A percentile compares a stretch with the other conserved stretches of the same genome.
phyloP scores from a whole-genome alignment of 2,329 filamentous ascomycete species.

The Xylariaceae sp. region DNA sequence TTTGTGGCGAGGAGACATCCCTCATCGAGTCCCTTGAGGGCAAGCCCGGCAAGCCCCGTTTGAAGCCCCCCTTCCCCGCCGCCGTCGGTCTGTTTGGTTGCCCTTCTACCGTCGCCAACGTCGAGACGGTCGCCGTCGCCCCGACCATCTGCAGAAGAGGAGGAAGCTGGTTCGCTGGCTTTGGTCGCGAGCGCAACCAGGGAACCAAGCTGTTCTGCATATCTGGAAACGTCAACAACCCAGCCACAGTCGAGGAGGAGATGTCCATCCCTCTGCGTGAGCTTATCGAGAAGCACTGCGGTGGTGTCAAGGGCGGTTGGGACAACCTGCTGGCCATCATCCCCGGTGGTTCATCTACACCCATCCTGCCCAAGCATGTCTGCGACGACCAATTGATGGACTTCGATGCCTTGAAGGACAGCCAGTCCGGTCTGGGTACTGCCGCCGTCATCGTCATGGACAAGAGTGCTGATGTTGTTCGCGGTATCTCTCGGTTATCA shows the following conservation, averaged over 20 bases:
- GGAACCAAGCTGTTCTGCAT: conserved; percentile 99
- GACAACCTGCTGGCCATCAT: conserved; percentile 96
- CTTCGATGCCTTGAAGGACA: conserved; percentile 97
- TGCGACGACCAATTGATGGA: conserved; percentile 99
- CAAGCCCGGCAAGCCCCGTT: conserved; percentile 95
- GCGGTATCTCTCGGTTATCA: conserved; percentile 86
- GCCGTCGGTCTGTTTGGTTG: conserved; percentile 97
- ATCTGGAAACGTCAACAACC: conserved; percentile 98
- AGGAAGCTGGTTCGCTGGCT: conserved; percentile 86
- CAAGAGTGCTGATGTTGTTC: conserved; percentile 93
- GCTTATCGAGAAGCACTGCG: conserved; percentile 97
- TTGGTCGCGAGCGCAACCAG: conserved; percentile 93
- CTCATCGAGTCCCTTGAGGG: conserved; percentile 97
- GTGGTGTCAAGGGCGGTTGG: conserved; percentile 94
- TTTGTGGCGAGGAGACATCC: conserved; percentile 97
- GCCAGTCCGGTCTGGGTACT: conserved; percentile 93
- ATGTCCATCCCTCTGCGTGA: conserved; percentile 97
- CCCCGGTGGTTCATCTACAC: conserved; percentile 93
- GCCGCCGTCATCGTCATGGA: conserved; percentile 99
- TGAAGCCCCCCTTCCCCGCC: conserved; percentile 98
- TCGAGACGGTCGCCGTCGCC: conserved; percentile 93
- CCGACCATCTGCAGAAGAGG: conserved; percentile 95
- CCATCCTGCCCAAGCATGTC: conserved; percentile 83
- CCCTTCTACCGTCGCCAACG: conserved; percentile 96
- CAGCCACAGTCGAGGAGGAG: conserved; percentile 96